Evolutionary conservation across 2,329 filamentous ascomycete genomes (phyloP).

Genomic region (Hymenoscyphus linearis): DNA sequence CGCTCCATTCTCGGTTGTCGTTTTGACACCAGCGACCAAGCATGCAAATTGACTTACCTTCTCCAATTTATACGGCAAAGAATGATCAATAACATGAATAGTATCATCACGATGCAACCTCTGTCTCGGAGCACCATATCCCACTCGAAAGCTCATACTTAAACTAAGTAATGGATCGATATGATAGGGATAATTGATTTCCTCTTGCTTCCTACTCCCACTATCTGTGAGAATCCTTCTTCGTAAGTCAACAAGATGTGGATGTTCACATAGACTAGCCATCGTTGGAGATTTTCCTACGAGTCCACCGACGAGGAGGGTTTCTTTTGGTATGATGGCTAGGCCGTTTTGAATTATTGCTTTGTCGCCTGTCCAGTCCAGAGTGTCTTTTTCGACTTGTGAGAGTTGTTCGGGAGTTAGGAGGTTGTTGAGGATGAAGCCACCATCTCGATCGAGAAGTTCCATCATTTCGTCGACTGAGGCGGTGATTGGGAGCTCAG

Average conservation of each 20-base stretch:
- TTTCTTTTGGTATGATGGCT: background rate
- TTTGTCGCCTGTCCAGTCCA: background rate
- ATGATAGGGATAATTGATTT: background rate
- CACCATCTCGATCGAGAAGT: background rate
- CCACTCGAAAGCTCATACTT: background rate
- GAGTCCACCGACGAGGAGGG: background rate
- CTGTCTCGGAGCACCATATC: background rate
- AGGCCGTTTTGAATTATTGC: background rate
- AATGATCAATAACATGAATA: background rate
- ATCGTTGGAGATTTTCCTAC: background rate
- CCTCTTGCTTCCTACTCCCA: background rate
- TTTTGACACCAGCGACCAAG: background rate
- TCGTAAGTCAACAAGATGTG: background rate
- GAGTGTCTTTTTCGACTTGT: background rate
- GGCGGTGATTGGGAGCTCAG: background rate
- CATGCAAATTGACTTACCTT: background rate
- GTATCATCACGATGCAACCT: background rate
- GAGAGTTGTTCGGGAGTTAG: background rate
- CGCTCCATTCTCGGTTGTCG: background rate
- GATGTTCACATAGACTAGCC: background rate
- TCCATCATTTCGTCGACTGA: background rate
- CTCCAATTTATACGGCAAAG: background rate
- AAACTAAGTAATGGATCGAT: background rate
- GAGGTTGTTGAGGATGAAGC: background rate
- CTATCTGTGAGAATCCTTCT: background rate